Conservation (phyloP, 805 yeast genomes). For the Priceomyces haplophilus region DNA sequence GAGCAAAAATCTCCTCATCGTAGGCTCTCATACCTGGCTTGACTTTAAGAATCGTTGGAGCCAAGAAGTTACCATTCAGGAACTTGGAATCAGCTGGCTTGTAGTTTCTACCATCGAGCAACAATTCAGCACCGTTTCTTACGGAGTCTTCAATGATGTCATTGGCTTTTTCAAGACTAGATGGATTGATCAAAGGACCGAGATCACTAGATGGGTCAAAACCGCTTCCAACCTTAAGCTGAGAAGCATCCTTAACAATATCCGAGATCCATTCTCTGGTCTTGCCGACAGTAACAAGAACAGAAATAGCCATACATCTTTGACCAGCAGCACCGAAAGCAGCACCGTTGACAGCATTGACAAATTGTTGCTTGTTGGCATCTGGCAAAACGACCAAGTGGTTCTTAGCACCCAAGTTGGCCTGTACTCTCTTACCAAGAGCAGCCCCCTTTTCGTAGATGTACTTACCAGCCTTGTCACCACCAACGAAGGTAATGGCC, state of each 20-base stretch:
- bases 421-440: constrained; percentile 72
- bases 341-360: constrained; percentile 68
- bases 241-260: constrained; percentile 53
- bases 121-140: constrained; percentile 58
- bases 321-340: constrained; percentile 86
- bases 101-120: constrained; percentile 61
- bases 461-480: constrained; percentile 74
- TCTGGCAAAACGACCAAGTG: constrained; percentile 73
- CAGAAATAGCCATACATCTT: constrained; percentile 78
- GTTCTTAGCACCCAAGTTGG: constrained; percentile 77
- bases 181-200: constrained; percentile 71
- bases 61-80: constrained; percentile 63
- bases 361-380: constrained; percentile 60
- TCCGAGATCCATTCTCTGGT: constrained; percentile 63
- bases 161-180: constrained; percentile 51
- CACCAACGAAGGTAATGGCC: constrained; percentile 78
- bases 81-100: constrained; percentile 36
- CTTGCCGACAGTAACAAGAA: constrained; percentile 67
- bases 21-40: constrained; percentile 69
- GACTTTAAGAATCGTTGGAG: constrained; percentile 64
- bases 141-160: constrained; percentile 55
- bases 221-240: constrained; percentile 62
- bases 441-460: constrained; percentile 64
- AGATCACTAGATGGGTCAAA: constrained; percentile 60
- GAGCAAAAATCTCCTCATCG: constrained; percentile 77